A percentile compares a stretch with the other conserved stretches of the same genome.
Evolutionary conservation across 2,329 filamentous ascomycete species (phyloP).

Genomic region (Hymenoscyphus repandus): DNA sequence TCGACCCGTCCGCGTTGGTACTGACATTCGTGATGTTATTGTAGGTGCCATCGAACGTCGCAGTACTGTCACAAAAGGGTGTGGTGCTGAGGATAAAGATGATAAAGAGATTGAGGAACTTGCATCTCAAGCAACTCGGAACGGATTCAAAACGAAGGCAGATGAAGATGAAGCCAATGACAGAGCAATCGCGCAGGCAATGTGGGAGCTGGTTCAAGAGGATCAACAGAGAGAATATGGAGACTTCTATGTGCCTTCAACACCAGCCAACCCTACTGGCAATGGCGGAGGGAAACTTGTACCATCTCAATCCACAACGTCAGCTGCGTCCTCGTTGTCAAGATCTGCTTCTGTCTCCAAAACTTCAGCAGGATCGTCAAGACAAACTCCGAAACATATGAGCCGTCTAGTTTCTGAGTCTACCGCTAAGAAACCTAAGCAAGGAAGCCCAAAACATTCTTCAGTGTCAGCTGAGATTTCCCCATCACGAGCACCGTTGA

Average conservation of each 20-base stretch:
- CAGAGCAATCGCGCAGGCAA: conserved; percentile 74
- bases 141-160: conserved; percentile 76
- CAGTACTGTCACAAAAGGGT: conserved; percentile 63
- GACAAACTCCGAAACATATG: conserved; percentile 21
- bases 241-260: conserved; percentile 26
- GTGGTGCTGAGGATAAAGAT: conserved; percentile 59
- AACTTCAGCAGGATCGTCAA: conserved; percentile 3
- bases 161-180: conserved; percentile 90
- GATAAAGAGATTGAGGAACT: conserved; percentile 62
- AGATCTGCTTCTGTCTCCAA: not conserved
- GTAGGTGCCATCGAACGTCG: conserved; percentile 66
- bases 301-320: conserved; percentile 9
- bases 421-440: conserved; percentile 18
- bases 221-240: conserved; percentile 42
- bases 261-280: conserved; percentile 27
- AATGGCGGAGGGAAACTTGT: conserved; percentile 27
- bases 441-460: not conserved
- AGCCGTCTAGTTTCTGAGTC: conserved; percentile 26
- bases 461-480: conserved; percentile 8
- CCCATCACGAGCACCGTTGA: conserved; percentile 5
- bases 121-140: conserved; percentile 56
- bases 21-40: conserved; percentile 68
- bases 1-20: conserved; percentile 45
- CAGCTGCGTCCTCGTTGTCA: conserved; percentile 6
- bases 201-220: conserved; percentile 82